Percentiles rank a stretch among this genome's conserved stretches.
These are phyloP conservation scores for Chenopodium quinoa DNA, from an alignment of 148 eudicot species.

Conservation along the genomic window DNA sequence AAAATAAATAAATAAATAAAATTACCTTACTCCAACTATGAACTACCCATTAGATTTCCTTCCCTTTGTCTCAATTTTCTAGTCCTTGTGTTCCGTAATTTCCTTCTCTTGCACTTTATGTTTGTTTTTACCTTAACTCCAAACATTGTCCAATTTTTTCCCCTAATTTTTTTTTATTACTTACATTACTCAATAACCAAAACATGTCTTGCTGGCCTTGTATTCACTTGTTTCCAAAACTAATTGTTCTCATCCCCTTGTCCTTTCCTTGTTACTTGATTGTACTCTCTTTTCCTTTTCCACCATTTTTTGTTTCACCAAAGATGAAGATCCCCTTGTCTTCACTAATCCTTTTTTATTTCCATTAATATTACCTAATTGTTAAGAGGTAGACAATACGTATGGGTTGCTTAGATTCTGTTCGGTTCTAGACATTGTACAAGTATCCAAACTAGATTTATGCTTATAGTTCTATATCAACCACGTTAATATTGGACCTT, in stretches of 20 bases:
- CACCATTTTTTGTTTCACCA: not conserved
- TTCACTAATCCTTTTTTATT: too few species aligned
- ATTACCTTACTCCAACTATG: slow-evolving; percentile 1
- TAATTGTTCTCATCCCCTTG: slow-evolving; percentile 19
- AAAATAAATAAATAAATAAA: not conserved
- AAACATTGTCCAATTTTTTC: not conserved
- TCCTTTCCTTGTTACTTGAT: slow-evolving; percentile 3
- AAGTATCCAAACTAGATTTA: too few species aligned
- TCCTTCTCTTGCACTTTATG: slow-evolving; percentile 11
- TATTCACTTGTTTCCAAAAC: slow-evolving; percentile 17
- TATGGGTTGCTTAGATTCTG: too few species aligned
- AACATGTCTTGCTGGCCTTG: slow-evolving; percentile 25
- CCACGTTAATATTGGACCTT: too few species aligned
- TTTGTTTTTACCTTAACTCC: slow-evolving; percentile 12
- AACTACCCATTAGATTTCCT: not conserved
- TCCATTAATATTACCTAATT: too few species aligned
- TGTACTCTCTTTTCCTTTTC: not conserved
- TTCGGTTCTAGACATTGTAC: too few species aligned
- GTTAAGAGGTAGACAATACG: too few species aligned
- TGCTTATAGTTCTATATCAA: too few species aligned
- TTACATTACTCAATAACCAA: slow-evolving; percentile 6
- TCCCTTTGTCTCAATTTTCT: not conserved
- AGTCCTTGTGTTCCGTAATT: slow-evolving; percentile 15
- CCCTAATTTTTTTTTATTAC: not conserved
- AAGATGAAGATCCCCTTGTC: not conserved